Percentiles rank a stretch among this genome's conserved stretches.
phyloP scores from a whole-genome alignment of 805 yeast genomes.

The Yamadazyma sp. region DNA sequence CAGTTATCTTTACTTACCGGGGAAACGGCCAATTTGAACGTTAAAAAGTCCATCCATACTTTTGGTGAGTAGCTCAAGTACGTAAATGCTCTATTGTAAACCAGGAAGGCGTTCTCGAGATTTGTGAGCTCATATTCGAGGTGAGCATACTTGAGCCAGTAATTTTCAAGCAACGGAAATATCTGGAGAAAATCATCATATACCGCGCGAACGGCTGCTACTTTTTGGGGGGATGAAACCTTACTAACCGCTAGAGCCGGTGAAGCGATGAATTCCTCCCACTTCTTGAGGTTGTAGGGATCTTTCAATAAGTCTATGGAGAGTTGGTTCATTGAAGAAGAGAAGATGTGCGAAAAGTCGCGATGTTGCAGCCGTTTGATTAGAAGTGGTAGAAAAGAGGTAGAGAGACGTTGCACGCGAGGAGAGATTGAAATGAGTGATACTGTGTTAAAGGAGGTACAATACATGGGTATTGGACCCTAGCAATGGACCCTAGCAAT shows the following conservation, averaged over 20 bases:
- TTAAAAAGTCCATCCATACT: slow-evolving; percentile 52
- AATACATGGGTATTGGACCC: too few species aligned
- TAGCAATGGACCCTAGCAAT: too few species aligned
- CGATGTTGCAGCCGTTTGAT: too few species aligned
- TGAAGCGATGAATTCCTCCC: slow-evolving; percentile 9
- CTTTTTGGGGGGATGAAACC: not conserved
- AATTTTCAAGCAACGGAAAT: slow-evolving; percentile 52
- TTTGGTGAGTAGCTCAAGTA: slow-evolving; percentile 45
- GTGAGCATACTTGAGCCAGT: slow-evolving; percentile 58
- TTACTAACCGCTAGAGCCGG: slow-evolving; percentile 4
- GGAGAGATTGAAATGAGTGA: too few species aligned
- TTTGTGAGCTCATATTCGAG: slow-evolving; percentile 47
- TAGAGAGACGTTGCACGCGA: too few species aligned
- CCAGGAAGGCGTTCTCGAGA: slow-evolving; percentile 32
- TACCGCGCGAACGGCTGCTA: slow-evolving; percentile 10
- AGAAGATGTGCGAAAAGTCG: too few species aligned
- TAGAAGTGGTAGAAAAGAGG: too few species aligned
- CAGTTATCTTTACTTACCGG: slow-evolving; percentile 24
- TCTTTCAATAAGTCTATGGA: slow-evolving; percentile 15
- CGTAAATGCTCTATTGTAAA: slow-evolving; percentile 41
- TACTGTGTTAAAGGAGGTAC: too few species aligned
- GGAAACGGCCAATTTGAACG: slow-evolving; percentile 36
- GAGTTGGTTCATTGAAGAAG: slow-evolving; percentile 4
- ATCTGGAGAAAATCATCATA: slow-evolving; percentile 18
- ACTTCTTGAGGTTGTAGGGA: slow-evolving; percentile 16